Percentiles rank a stretch among this genome's conserved stretches.
Evolutionary conservation across 768 basidiomycete species (phyloP).

Genomic region (Lactarius trivialis): DNA sequence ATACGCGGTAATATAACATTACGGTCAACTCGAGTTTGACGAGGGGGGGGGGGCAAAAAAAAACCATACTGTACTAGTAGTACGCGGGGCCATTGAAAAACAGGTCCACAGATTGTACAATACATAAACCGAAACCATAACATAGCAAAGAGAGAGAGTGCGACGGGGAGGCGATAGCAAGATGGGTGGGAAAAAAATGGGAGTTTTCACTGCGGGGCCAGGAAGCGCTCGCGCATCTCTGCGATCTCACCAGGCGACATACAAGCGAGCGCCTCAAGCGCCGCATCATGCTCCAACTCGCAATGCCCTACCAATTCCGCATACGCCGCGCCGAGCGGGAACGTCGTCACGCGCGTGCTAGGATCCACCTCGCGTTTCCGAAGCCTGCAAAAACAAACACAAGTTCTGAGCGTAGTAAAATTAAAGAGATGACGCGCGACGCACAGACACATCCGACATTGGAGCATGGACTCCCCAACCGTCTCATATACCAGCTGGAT

Average conservation of each 20-base stretch:
- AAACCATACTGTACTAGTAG: no score
- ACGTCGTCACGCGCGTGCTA: neutral
- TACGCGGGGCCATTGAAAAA: no score
- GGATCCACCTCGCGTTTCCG: constrained; percentile 15
- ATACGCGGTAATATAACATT: no score
- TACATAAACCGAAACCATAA: no score
- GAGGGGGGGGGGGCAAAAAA: no score
- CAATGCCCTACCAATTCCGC: constrained; percentile 12
- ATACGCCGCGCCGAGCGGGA: neutral
- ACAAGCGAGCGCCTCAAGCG: constrained; percentile 14
- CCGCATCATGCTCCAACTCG: constrained; percentile 14
- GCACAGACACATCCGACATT: constrained; percentile 21
- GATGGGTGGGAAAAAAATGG: no score
- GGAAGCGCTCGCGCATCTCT: constrained; percentile 15
- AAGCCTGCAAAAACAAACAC: neutral
- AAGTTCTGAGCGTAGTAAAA: no score
- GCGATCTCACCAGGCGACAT: constrained; percentile 11
- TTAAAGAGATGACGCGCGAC: neutral
- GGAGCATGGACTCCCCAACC: constrained; percentile 3
- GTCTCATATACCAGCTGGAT: constrained; percentile 18
- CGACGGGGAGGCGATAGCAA: no score
- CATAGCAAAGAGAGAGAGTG: no score
- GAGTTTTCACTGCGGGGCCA: neutral
- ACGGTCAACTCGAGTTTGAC: no score
- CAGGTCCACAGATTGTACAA: no score